Percentiles rank a stretch among this genome's conserved stretches.
Conservation (phyloP, 75 land plant genomes). For the Azolla pinnata region DNA sequence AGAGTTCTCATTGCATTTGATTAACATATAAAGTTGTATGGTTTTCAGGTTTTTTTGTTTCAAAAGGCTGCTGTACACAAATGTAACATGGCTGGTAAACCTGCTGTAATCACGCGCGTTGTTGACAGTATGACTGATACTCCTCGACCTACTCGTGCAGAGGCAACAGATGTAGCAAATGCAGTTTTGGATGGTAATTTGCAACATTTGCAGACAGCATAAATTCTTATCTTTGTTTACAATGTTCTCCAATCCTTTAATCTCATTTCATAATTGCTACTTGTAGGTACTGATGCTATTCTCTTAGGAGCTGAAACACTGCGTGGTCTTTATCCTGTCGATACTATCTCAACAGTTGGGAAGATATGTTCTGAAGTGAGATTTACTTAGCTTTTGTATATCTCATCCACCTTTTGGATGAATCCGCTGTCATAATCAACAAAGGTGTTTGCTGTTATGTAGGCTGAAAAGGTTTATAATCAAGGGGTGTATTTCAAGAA, state of each 20-base stretch:
- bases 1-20: no score
- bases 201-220: no score
- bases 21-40: neutral
- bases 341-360: slow-evolving; percentile 74
- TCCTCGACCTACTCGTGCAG: slow-evolving; percentile 93
- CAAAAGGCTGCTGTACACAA: slow-evolving; percentile 89
- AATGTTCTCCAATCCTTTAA: no score
- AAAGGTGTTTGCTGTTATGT: no score
- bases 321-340: slow-evolving; percentile 82
- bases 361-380: slow-evolving; percentile 75
- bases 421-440: no score
- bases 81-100: slow-evolving; percentile 93
- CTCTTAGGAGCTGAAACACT: slow-evolving; percentile 94
- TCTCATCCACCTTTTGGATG: no score
- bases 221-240: no score
- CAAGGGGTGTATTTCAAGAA: slow-evolving; percentile 90
- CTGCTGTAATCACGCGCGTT: slow-evolving; percentile 88
- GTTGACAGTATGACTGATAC: slow-evolving; percentile 98
- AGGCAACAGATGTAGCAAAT: slow-evolving; percentile 98
- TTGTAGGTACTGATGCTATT: slow-evolving; percentile 79
- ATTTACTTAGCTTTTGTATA: neutral
- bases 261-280: no score
- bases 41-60: slow-evolving; percentile 68
- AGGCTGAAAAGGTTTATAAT: slow-evolving; percentile 96
- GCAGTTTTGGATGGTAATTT: slow-evolving; percentile 93